These are phyloP conservation scores for Penicillium subrubescens DNA, from an alignment of 495 filamentous ascomycete genomes.

Conservation along the genomic window DNA sequence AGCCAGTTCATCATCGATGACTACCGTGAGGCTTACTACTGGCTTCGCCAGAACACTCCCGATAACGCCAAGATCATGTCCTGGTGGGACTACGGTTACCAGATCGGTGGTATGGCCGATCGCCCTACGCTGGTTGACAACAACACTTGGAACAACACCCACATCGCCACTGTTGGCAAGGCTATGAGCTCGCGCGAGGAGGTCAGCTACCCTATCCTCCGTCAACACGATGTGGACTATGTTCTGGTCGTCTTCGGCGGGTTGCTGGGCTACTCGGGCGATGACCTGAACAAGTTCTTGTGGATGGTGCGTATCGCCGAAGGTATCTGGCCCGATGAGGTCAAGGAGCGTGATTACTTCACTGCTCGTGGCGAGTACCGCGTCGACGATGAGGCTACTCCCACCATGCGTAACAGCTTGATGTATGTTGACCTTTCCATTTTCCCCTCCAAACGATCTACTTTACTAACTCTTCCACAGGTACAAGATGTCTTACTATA, in stretches of 20 bases:
- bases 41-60: conserved; percentile 95
- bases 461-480: conserved; percentile 54
- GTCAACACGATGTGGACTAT: conserved; percentile 98
- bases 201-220: conserved; percentile 97
- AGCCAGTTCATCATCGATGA: conserved; percentile 99
- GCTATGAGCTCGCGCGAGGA: conserved; percentile 98
- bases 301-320: conserved; percentile 99
- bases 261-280: conserved; percentile 95
- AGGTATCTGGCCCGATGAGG: conserved; percentile 98
- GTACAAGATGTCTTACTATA: conserved; percentile 99
- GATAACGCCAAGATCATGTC: conserved; percentile 98
- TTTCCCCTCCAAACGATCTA: conserved; percentile 1
- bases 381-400: conserved; percentile 91
- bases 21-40: conserved; percentile 99
- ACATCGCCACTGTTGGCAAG: conserved; percentile 99
- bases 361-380: conserved; percentile 93
- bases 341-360: conserved; percentile 97
- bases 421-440: conserved; percentile 63
- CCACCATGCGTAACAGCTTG: conserved; percentile 97
- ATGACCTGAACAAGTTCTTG: conserved; percentile 99
- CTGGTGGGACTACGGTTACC: conserved; percentile 99
- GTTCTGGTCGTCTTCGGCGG: conserved; percentile 97
- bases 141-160: conserved; percentile 99
- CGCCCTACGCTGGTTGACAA: conserved; percentile 97
- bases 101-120: conserved; percentile 99